Evolutionary conservation across 1,284 basidiomycete genomes (phyloP), one percentile per base, ranked within the genome.

Genomic region (Austropuccinia psidii): DNA sequence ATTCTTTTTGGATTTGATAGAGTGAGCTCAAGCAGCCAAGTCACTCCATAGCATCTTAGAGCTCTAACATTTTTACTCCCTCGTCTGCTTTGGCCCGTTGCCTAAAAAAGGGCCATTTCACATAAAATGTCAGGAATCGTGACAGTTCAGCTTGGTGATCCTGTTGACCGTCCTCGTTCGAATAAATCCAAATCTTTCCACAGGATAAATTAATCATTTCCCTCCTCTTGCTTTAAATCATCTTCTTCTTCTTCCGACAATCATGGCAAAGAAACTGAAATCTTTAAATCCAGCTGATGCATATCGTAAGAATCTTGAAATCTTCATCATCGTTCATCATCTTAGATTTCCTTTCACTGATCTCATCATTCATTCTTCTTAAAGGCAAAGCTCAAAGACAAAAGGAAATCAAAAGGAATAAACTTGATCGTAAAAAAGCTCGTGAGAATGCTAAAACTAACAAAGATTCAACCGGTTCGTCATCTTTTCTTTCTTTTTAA

Each of bases 221-320:
- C n/a, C n/a, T n/a, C n/a, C n/a, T n/a, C n/a, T n/a, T n/a, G n/a
- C n/a, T n/a, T n/a, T n/a, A n/a, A n/a, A n/a, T n/a, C n/a, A n/a
- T n/a, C n/a, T n/a, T n/a, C n/a, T n/a, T n/a, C 13, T 13, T n/a
- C 27, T 55, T 29, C 19, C 15, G n/a, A 15, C 8, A 21, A 49
- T 39, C 31, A 74, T 74, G 73, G 73, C 74, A 21, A 77, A 77
- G 73, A 75, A 76, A 55, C 21, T 61, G 9, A 78, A 76, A 55
- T 75, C 76, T 13, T 43, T 73, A 9, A 77, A 79, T 64, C 78
- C 78, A 1, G 78, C 77, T 1, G 77, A 79, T 54, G 78, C 78
- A 9, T 76, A 76, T 33, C 77, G 79, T 76, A 76, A 69, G 74
- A 33, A 31, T 66, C 4, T 27, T 24, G 41, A 24, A n/a, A 19